Evolutionary conservation across 2,329 filamentous ascomycete genomes (phyloP).

Genomic region (Sarocladium brachiariae): DNA sequence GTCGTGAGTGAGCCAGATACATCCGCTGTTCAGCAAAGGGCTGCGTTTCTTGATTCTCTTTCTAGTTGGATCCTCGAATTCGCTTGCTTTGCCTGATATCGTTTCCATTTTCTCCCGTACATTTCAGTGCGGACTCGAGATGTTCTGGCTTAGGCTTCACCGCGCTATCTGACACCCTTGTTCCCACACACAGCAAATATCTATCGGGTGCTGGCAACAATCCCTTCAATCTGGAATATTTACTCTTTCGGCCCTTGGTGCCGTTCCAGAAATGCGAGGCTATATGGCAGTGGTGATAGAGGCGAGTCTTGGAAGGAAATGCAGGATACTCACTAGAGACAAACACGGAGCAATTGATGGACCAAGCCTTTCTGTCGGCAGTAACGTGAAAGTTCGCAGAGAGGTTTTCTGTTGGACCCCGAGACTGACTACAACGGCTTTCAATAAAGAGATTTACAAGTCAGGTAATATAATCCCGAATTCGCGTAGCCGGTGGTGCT

Average conservation of each 20-base stretch:
- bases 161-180: slow-evolving; percentile 28
- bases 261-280: slow-evolving; percentile 30
- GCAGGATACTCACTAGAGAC: slow-evolving; percentile 36
- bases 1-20: too few relatives aligned
- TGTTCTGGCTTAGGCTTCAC: slow-evolving; percentile 42
- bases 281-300: slow-evolving; percentile 38
- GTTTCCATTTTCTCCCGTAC: too few relatives aligned
- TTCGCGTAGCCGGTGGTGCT: too few relatives aligned
- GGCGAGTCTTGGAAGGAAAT: slow-evolving; percentile 40
- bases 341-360: slow-evolving; percentile 35
- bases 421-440: slow-evolving; percentile 44
- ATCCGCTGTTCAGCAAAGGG: too few relatives aligned
- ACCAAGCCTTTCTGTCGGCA: slow-evolving; percentile 35
- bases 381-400: slow-evolving; percentile 36
- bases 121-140: too few relatives aligned
- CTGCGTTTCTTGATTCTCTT: too few relatives aligned
- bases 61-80: too few relatives aligned
- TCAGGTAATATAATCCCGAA: too few relatives aligned
- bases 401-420: slow-evolving; percentile 41
- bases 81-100: too few relatives aligned
- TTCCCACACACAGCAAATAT: slow-evolving; percentile 34
- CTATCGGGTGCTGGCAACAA: slow-evolving; percentile 36
- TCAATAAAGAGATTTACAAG: slow-evolving; percentile 17
- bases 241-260: slow-evolving; percentile 43
- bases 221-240: slow-evolving; percentile 36